A percentile compares a stretch with the other conserved stretches of the same genome.
phyloP scores from a whole-genome alignment of 2,329 filamentous ascomycete genomes.

The Xylariaceae sp. region DNA sequence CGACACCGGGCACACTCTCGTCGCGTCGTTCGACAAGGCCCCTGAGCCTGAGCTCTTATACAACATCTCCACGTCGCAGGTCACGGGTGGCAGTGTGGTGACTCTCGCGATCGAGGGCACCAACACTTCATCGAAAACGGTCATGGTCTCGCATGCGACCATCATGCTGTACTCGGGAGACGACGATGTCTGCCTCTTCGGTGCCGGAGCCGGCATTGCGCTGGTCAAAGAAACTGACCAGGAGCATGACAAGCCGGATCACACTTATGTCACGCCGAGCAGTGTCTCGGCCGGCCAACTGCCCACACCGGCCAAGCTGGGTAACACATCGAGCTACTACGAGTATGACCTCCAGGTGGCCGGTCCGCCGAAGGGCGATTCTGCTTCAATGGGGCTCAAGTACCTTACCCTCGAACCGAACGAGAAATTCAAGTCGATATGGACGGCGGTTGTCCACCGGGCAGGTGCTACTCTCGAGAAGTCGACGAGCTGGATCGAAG shows the following conservation, averaged over 20 bases:
- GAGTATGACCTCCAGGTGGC: constrained; percentile 1
- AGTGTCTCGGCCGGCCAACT: background rate
- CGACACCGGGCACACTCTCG: background rate
- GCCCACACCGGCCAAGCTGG: background rate
- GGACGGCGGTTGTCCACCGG: background rate
- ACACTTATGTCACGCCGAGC: background rate
- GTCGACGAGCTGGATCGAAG: background rate
- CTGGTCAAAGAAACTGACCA: background rate
- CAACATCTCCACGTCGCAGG: background rate
- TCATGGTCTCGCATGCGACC: background rate
- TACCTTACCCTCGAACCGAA: background rate
- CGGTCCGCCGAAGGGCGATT: background rate
- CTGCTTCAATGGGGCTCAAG: background rate
- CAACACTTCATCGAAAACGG: background rate
- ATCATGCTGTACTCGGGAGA: background rate
- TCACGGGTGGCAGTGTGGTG: background rate
- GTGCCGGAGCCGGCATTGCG: background rate
- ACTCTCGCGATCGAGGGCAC: background rate
- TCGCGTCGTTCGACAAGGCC: background rate
- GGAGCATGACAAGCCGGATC: background rate
- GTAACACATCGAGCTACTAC: constrained; percentile 2
- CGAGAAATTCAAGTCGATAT: background rate
- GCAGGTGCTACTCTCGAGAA: background rate
- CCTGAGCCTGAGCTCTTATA: background rate
- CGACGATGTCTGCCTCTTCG: background rate